Conservation (phyloP, 352 stramenopile genomes). For the Elongisporangium undulatum region DNA sequence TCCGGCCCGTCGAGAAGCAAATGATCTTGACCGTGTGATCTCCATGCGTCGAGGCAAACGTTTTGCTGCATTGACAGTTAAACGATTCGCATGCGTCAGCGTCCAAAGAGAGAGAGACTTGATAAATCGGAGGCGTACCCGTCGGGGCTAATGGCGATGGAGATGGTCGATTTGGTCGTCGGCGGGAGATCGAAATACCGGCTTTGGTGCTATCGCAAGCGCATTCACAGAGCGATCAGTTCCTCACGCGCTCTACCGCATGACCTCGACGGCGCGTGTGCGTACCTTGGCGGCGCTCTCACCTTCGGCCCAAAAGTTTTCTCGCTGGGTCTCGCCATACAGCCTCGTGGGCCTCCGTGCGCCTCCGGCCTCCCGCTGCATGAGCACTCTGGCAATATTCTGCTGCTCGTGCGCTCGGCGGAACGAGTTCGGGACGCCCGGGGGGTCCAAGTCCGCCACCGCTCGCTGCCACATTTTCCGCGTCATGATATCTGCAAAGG, state of each 20-base stretch:
- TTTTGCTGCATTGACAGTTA: slow-evolving; percentile 46
- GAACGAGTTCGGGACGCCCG: slow-evolving; percentile 74
- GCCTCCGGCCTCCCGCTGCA: slow-evolving; percentile 51
- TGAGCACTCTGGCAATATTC: slow-evolving; percentile 66
- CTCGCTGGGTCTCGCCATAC: slow-evolving; percentile 38
- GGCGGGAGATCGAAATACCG: slow-evolving; percentile 81
- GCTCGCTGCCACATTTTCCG: slow-evolving; percentile 75
- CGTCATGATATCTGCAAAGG: slow-evolving; percentile 21
- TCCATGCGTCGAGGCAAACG: slow-evolving; percentile 96
- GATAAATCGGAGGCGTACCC: slow-evolving; percentile 30
- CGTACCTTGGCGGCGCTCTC: slow-evolving; percentile 73
- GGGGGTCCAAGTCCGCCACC: slow-evolving; percentile 60
- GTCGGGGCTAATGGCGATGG: slow-evolving; percentile 83
- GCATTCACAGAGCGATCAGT: slow-evolving; percentile 2
- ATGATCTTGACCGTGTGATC: slow-evolving; percentile 99
- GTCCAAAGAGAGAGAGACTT: neutral
- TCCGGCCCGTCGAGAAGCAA: slow-evolving; percentile 83
- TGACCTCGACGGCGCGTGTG: neutral
- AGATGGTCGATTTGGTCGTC: slow-evolving; percentile 87
- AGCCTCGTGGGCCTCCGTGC: slow-evolving; percentile 33
- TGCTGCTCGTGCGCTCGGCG: slow-evolving; percentile 51
- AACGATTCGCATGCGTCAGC: neutral
- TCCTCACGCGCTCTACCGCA: neutral
- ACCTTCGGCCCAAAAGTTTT: slow-evolving; percentile 78
- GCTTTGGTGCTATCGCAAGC: slow-evolving; percentile 58